Evolutionary conservation across 129 eudicot genomes (phyloP).

Genomic region (Saussurea involucrata): DNA sequence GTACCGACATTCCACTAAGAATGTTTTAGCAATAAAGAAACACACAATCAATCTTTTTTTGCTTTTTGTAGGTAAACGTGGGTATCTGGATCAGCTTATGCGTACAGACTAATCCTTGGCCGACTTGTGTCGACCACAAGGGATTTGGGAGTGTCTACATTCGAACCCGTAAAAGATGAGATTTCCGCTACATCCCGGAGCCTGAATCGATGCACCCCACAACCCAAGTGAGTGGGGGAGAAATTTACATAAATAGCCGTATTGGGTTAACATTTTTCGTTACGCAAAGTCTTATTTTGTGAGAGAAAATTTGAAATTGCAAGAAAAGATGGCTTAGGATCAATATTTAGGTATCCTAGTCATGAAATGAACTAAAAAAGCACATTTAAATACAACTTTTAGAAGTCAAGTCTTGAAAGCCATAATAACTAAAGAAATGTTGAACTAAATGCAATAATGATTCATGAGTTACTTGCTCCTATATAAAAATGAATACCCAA

Average conservation of each 20-base stretch:
- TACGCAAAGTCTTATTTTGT: no score
- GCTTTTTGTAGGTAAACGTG: not conserved
- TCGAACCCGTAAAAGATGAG: not conserved
- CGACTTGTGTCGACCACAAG: no score
- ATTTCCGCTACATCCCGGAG: not conserved
- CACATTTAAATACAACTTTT: not conserved
- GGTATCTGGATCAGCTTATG: not conserved
- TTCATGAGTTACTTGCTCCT: not conserved
- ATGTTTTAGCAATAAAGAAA: constrained; percentile 22
- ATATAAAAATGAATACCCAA: not conserved
- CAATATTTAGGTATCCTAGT: not conserved
- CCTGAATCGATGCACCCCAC: not conserved
- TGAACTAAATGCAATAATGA: not conserved
- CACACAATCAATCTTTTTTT: constrained; percentile 9
- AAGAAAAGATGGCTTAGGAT: no score
- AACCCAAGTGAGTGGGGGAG: not conserved
- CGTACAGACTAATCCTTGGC: not conserved
- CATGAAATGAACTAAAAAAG: not conserved
- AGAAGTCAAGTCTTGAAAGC: not conserved
- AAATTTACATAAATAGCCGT: no score
- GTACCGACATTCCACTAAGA: constrained; percentile 34
- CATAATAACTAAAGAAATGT: not conserved
- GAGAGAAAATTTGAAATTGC: no score
- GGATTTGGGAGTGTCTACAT: not conserved
- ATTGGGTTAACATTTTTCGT: no score